A percentile compares a stretch with the other conserved stretches of the same genome.
Conservation (phyloP, 2,329 filamentous ascomycete genomes). For the Rachicladosporium sp. region DNA sequence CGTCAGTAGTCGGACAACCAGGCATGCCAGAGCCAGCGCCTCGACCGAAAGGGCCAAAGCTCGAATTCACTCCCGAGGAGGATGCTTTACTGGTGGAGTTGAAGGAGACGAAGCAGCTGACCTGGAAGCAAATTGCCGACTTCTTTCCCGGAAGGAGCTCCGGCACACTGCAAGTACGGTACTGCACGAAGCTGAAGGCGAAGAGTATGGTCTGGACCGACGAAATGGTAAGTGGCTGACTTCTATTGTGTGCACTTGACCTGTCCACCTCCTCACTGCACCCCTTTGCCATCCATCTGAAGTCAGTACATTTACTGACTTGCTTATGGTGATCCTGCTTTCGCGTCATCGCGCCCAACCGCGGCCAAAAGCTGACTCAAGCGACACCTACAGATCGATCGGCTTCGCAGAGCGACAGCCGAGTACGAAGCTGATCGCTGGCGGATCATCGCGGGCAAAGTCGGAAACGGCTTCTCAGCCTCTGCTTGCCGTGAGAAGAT, state of each 20-base stretch:
- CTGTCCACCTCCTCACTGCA: not conserved
- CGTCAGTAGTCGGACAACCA: constrained; percentile 73
- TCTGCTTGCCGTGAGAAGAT: constrained; percentile 75
- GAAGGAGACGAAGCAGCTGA: constrained; percentile 88
- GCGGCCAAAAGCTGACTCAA: constrained; percentile 18
- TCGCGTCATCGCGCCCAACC: not conserved
- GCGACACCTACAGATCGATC: constrained; percentile 50
- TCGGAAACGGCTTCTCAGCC: constrained; percentile 80
- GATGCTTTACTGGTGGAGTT: constrained; percentile 77
- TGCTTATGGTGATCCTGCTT: not conserved
- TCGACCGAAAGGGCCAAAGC: constrained; percentile 71
- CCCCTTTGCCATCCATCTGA: not conserved
- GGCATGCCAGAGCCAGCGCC: constrained; percentile 79
- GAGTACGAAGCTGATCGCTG: constrained; percentile 88
- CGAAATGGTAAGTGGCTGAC: constrained; percentile 57
- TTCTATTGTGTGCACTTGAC: not conserved
- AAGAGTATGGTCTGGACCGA: constrained; percentile 91
- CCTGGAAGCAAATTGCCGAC: constrained; percentile 95
- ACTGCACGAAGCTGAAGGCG: constrained; percentile 88
- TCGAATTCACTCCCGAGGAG: constrained; percentile 89
- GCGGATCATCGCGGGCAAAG: constrained; percentile 82
- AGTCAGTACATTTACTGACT: not conserved
- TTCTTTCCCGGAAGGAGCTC: constrained; percentile 88
- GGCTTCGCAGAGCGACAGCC: constrained; percentile 62
- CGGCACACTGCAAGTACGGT: constrained; percentile 82